phyloP scores from a whole-genome alignment of 805 yeast genomes.

The Ogataea haglerorum region DNA sequence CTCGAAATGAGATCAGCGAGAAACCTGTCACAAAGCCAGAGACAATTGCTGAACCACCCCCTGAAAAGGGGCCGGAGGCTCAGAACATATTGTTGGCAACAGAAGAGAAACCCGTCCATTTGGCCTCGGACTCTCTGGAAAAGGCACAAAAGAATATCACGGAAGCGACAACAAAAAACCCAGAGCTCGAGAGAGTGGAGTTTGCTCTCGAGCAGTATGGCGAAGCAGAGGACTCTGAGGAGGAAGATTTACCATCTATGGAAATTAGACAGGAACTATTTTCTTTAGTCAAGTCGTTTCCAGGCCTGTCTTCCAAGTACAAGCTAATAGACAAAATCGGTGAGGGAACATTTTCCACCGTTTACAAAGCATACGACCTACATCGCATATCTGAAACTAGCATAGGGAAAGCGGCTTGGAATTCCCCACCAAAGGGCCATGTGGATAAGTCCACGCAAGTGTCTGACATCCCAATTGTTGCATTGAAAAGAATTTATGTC shows the following conservation, averaged over 20 bases:
- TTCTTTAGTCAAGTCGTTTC: constrained; percentile 28
- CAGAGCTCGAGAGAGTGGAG: background rate
- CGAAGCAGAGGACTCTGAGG: constrained; percentile 4
- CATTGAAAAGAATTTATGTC: constrained; percentile 88
- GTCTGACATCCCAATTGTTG: constrained; percentile 49
- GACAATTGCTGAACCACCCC: background rate
- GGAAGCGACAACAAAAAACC: background rate
- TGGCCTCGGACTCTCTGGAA: constrained; percentile 15
- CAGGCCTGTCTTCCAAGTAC: constrained; percentile 33
- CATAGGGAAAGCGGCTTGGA: constrained; percentile 28
- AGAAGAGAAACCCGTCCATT: constrained; percentile 1
- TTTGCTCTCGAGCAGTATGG: background rate
- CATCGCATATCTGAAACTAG: constrained; percentile 19
- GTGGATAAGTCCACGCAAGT: constrained; percentile 10
- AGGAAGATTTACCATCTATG: constrained; percentile 13
- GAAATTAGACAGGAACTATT: constrained; percentile 35
- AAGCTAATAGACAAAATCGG: constrained; percentile 53
- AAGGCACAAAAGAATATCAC: constrained; percentile 1
- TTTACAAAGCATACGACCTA: constrained; percentile 54
- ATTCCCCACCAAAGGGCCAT: constrained; percentile 27
- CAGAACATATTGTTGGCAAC: background rate
- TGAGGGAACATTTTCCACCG: constrained; percentile 81
- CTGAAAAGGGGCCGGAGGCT: background rate
- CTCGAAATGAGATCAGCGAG: background rate
- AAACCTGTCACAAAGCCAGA: background rate